Base-by-base conservation (phyloP, 192 early-diverging fungal genomes). In the Coemansia sp. region DNA sequence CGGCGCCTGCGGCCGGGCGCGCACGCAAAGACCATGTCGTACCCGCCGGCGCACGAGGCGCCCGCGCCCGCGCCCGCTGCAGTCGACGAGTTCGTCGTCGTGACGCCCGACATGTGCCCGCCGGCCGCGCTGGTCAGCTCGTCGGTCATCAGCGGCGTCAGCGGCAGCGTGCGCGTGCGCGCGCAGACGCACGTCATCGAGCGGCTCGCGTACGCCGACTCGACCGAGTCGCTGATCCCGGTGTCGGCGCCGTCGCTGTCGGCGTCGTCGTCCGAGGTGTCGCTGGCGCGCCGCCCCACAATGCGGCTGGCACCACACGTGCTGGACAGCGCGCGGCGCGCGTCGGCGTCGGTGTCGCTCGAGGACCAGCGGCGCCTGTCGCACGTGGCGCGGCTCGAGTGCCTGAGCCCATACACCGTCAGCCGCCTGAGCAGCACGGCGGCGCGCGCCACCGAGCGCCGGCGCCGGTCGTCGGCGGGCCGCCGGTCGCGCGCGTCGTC, bases 101-200 rank as follows among this genome's bases (percentile, higher is more conserved):
- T 82, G 3, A 82, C 79, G 29, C 67, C 79, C n/a, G 74, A 76
- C 31, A 82, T 76, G 79, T 81, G 73, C 14, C 79, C 79, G 62
- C 73, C 79, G 11, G 79, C 79, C 14, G 22, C 77, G 53, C 72
- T 80, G 39, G 77, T 80, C 12, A 80, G 73, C 65, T 74, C 62
- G 68, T 80, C 77, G 31, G 77, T 80, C 20, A 80, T 80, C 62
- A 80, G 77, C 65, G 77, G 77, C 38, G 77, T 80, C 54, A 67
- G 64, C 39, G 46, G 60, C 7, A 40, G 46, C 38, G 37, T 66
- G 15, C 68, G 79, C 29, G 32, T 69, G 29, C 79, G 79, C 15
- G 73, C 79, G 32, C 70, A 68, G 60, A 82, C 79, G 27, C 70
- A 75, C 25, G 66, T 76, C 31, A 59, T 73, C 70, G 41, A 53